phyloP scores from a whole-genome alignment of 2,329 filamentous ascomycete genomes.

The Epichloe gansuensis region DNA sequence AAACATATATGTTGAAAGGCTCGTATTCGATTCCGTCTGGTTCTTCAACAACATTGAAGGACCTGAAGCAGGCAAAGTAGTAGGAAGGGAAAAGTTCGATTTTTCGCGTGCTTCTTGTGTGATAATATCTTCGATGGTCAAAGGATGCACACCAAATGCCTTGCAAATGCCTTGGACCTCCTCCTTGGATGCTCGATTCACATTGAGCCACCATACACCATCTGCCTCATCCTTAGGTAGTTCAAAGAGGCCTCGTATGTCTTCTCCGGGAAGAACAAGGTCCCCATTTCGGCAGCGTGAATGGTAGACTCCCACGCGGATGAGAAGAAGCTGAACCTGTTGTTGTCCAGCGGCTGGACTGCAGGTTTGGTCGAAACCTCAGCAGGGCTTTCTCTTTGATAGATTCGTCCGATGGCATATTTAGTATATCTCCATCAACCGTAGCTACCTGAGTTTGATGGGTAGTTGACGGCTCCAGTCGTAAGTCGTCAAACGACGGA shows the following conservation, averaged over 20 bases:
- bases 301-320: constrained; percentile 90
- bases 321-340: constrained; percentile 93
- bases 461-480: constrained; percentile 14
- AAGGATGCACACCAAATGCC: constrained; percentile 87
- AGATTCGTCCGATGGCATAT: constrained; percentile 37
- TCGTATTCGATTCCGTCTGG: constrained; percentile 75
- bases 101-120: constrained; percentile 92
- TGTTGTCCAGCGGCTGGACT: constrained; percentile 43
- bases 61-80: constrained; percentile 96
- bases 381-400: constrained; percentile 35
- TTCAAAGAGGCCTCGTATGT: constrained; percentile 74
- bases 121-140: constrained; percentile 92
- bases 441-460: constrained; percentile 31
- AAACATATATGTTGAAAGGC: constrained; percentile 90
- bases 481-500: constrained; percentile 22
- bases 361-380: constrained; percentile 25
- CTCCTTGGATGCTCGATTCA: constrained; percentile 79
- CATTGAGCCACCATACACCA: constrained; percentile 98
- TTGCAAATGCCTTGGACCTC: constrained; percentile 83
- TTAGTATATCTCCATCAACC: constrained; percentile 44
- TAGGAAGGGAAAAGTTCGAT: constrained; percentile 96
- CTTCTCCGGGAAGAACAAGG: constrained; percentile 78
- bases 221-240: constrained; percentile 50
- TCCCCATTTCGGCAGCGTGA: constrained; percentile 79
- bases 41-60: constrained; percentile 71